Percentiles rank a stretch among this genome's conserved stretches.
phyloP scores from a whole-genome alignment of 371 early-diverging fungal species.

The Zopfochytrium polystomum region DNA sequence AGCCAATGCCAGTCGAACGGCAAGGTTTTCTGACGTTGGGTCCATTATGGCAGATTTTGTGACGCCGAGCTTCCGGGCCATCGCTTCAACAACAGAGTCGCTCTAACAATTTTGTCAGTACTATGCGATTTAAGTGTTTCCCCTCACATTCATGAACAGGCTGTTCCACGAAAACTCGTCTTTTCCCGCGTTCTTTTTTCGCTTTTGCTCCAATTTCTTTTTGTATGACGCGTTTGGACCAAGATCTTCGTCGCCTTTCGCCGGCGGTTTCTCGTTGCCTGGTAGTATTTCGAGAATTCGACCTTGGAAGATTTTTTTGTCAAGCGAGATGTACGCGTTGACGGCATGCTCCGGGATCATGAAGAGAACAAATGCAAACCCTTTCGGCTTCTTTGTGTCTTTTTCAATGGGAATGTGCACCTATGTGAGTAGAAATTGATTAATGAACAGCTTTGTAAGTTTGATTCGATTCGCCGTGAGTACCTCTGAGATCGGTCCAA shows the following conservation, averaged over 20 bases:
- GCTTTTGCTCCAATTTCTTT: slow-evolving; percentile 73
- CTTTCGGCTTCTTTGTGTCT: slow-evolving; percentile 88
- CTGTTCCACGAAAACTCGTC: slow-evolving; percentile 93
- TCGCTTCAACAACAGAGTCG: slow-evolving; percentile 91
- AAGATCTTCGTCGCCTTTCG: slow-evolving; percentile 56
- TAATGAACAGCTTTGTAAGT: not conserved
- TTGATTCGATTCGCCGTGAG: too few species aligned
- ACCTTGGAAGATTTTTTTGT: slow-evolving; percentile 86
- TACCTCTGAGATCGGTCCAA: slow-evolving; percentile 88
- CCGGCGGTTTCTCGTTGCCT: slow-evolving; percentile 77
- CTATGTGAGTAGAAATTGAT: slow-evolving; percentile 22
- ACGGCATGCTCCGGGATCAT: slow-evolving; percentile 91
- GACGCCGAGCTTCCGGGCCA: slow-evolving; percentile 84
- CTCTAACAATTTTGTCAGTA: slow-evolving; percentile 38
- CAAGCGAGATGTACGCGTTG: slow-evolving; percentile 74
- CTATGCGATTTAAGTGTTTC: slow-evolving; percentile 1
- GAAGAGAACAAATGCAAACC: slow-evolving; percentile 85
- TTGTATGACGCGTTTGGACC: slow-evolving; percentile 58
- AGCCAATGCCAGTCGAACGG: slow-evolving; percentile 90
- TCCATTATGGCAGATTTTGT: slow-evolving; percentile 85
- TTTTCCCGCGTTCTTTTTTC: slow-evolving; percentile 68
- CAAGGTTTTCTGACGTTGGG: slow-evolving; percentile 80
- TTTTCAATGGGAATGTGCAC: slow-evolving; percentile 89
- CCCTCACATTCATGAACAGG: slow-evolving; percentile 85
- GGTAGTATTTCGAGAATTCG: slow-evolving; percentile 83